A percentile compares a stretch with the other conserved stretches of the same genome.
phyloP scores from a whole-genome alignment of 352 stramenopile genomes.

The Pythium utonaiense region DNA sequence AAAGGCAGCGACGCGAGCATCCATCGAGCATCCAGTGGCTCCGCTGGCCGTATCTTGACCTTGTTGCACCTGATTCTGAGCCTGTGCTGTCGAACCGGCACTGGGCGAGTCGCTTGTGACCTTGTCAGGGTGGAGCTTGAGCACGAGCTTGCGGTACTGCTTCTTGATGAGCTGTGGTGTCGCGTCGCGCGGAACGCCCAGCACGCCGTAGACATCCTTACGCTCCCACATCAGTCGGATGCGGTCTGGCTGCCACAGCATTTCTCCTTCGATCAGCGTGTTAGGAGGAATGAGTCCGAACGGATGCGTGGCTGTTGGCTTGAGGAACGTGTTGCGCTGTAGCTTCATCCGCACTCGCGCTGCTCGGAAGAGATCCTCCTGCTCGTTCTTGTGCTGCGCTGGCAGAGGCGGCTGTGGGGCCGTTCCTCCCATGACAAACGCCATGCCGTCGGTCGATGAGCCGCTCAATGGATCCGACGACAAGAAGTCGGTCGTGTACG shows the following conservation, averaged over 20 bases:
- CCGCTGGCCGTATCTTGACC: slow-evolving; percentile 6
- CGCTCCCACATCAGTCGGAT: slow-evolving; percentile 82
- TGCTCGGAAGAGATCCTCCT: slow-evolving; percentile 74
- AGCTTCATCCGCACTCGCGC: slow-evolving; percentile 79
- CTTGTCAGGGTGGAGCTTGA: slow-evolving; percentile 85
- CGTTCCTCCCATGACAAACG: slow-evolving; percentile 1
- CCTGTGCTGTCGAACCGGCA: background rate
- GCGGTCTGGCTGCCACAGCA: slow-evolving; percentile 73
- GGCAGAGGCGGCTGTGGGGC: slow-evolving; percentile 11
- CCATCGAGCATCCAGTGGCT: slow-evolving; percentile 13
- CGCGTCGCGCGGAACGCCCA: slow-evolving; percentile 63
- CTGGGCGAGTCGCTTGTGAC: slow-evolving; percentile 11
- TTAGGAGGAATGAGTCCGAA: slow-evolving; percentile 28
- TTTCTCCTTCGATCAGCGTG: slow-evolving; percentile 51
- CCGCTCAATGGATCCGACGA: slow-evolving; percentile 15
- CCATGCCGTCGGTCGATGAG: slow-evolving; percentile 22
- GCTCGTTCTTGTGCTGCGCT: slow-evolving; percentile 48
- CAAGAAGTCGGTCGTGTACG: slow-evolving; percentile 17
- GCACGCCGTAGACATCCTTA: slow-evolving; percentile 69
- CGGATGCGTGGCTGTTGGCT: slow-evolving; percentile 15
- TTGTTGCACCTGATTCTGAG: background rate
- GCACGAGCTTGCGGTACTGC: slow-evolving; percentile 80
- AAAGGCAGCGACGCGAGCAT: slow-evolving; percentile 73
- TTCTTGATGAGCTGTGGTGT: slow-evolving; percentile 71
- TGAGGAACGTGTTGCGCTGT: slow-evolving; percentile 46